Base-by-base conservation (phyloP, 192 early-diverging fungal genomes). In the Coemansia sp. region DNA sequence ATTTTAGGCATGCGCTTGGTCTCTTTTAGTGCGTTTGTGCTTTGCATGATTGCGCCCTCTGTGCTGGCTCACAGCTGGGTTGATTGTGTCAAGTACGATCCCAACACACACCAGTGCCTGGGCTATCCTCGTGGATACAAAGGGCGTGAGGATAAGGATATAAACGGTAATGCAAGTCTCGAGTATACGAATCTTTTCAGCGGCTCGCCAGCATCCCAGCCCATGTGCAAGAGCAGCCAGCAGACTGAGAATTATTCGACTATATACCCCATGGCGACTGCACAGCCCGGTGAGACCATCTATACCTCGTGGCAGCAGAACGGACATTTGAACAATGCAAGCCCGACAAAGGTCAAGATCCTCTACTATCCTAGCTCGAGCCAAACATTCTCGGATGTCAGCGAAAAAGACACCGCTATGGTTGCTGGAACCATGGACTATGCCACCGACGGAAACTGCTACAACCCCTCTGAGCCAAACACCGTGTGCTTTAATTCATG, bases 61-160 rank as follows among this genome's bases (percentile, higher is more conserved):
- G 77, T 83, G 72, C 69, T 77, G 65, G 85, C 79, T 56, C 87
- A 88, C 75, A 84, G 82, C 36, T 88, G 87, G 87, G 66, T 86
- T 16, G 87, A 88, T 65, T 87, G 85, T 30, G 66, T 77, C 56
- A 84, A 85, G 45, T 85, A 72, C 52, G 84, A 84, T 52, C 79
- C 79, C 0, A 29, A 56, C 20, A 76, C 70, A 31, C 56, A 74
- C 10, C 18, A 49, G 2, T 86, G 86, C 48, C 64, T 71, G 28
- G 87, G 85, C 4, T 89, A 80, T 38, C 28, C 77, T 0, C 78
- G 84, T 33, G 84, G 85, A 14, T 89, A 87, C 50, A 82, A 82
- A 1, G 77, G 85, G 0, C 86, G 87, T 16, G 56, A 57, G 0
- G 72, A 81, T 48, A 67, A 61, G 14, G 61, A 84, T 17, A 76